Evolutionary conservation across 352 stramenopile species (phyloP).

Genomic region (Pythium sp.): DNA sequence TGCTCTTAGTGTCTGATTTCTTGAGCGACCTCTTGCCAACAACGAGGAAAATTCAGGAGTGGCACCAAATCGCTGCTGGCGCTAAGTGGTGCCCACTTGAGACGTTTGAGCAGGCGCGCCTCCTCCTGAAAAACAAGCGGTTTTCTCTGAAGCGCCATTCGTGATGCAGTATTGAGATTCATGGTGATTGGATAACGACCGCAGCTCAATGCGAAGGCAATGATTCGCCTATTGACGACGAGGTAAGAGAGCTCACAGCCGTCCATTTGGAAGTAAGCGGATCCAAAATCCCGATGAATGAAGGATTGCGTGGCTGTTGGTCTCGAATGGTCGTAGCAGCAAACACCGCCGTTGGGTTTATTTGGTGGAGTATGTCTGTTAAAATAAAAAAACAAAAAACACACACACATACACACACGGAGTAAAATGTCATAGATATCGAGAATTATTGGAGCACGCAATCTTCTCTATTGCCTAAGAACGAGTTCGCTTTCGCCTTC

Average conservation of each 20-base stretch:
- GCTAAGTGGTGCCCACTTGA: not conserved
- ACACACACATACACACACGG: not conserved
- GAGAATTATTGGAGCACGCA: conserved; percentile 45
- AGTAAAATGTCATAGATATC: not conserved
- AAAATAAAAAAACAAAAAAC: too few relatives aligned
- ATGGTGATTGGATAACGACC: not conserved
- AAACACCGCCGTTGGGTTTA: not conserved
- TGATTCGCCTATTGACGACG: not conserved
- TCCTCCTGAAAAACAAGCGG: not conserved
- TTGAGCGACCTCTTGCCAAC: conserved; percentile 8
- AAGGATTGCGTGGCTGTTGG: conserved; percentile 6
- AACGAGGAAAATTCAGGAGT: conserved; percentile 3
- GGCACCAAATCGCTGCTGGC: not conserved
- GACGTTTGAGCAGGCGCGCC: not conserved
- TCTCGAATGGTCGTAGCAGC: not conserved
- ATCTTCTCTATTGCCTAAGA: conserved; percentile 45
- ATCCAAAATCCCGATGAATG: not conserved
- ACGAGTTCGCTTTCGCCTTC: conserved; percentile 33
- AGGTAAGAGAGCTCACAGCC: conserved; percentile 2
- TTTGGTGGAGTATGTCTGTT: not conserved
- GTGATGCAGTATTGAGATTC: not conserved
- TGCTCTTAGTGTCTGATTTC: not conserved
- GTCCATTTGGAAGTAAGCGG: conserved; percentile 5
- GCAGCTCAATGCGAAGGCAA: not conserved
- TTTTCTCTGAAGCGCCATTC: not conserved